Conservation (phyloP, 2,329 filamentous ascomycete species). For the Exserohilum rostratum region DNA sequence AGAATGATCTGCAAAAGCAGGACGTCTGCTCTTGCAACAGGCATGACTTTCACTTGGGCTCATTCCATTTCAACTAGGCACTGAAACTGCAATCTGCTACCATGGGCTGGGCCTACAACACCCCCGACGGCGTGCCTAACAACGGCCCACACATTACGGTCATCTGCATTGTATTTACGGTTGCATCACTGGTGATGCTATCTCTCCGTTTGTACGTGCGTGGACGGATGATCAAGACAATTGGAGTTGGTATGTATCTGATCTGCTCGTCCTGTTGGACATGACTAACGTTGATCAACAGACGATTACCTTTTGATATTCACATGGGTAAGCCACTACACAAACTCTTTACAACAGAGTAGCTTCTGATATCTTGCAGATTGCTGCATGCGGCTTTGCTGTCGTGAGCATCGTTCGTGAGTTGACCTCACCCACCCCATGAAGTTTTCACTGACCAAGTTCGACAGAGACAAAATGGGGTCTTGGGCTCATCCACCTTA, state of each 20-base stretch:
- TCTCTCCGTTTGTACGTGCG: constrained; percentile 21
- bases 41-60: background rate
- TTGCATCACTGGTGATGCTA: constrained; percentile 9
- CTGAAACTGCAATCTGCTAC: background rate
- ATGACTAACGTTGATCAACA: constrained; percentile 4
- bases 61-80: background rate
- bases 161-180: constrained; percentile 12
- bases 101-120: constrained; percentile 24
- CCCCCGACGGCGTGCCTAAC: constrained; percentile 9
- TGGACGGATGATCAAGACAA: constrained; percentile 17
- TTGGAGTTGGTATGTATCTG: constrained; percentile 15
- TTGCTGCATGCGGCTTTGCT: constrained; percentile 20
- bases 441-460: background rate
- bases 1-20: background rate
- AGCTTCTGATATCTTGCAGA: constrained; percentile 2
- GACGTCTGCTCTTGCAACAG: background rate
- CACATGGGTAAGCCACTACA: constrained; percentile 15
- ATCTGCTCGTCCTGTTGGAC: background rate
- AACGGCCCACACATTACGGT: constrained; percentile 11
- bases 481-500: constrained; percentile 13
- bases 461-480: constrained; percentile 20
- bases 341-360: background rate
- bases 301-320: constrained; percentile 17
- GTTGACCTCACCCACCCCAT: background rate
- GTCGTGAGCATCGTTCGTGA: constrained; percentile 18